Evolutionary conservation across 1,139 yeast species (phyloP).

Genomic region (Debaryomycetaceae sp.): DNA sequence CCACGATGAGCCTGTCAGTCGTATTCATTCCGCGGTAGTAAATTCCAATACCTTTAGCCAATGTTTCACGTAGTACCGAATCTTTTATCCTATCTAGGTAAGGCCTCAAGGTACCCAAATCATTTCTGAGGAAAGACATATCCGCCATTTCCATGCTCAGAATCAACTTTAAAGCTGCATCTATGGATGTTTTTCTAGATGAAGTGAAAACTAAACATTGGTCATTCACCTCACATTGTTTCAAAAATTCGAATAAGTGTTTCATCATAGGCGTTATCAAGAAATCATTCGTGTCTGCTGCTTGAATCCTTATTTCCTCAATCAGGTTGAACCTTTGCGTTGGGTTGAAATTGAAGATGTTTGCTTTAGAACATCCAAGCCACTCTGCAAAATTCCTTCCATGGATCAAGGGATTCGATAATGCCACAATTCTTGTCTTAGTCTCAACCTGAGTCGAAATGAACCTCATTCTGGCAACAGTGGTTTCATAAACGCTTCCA

Average conservation of each 20-base stretch:
- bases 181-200: slow-evolving; percentile 52
- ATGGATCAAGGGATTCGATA: slow-evolving; percentile 68
- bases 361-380: slow-evolving; percentile 64
- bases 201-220: slow-evolving; percentile 54
- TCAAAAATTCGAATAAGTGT: slow-evolving; percentile 26
- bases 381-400: slow-evolving; percentile 81
- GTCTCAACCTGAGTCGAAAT: slow-evolving; percentile 61
- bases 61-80: slow-evolving; percentile 34
- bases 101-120: slow-evolving; percentile 33
- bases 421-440: slow-evolving; percentile 56
- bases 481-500: slow-evolving; percentile 67
- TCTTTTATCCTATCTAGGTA: slow-evolving; percentile 49
- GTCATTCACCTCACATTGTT: slow-evolving; percentile 22
- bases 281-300: slow-evolving; percentile 46
- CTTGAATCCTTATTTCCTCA: slow-evolving; percentile 56
- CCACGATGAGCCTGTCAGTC: slow-evolving; percentile 53
- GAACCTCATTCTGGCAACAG: slow-evolving; percentile 68
- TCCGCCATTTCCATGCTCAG: slow-evolving; percentile 30
- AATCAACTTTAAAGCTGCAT: slow-evolving; percentile 46
- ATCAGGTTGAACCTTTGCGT: slow-evolving; percentile 54
- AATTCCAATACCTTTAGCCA: slow-evolving; percentile 67
- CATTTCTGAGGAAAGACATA: slow-evolving; percentile 19
- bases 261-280: slow-evolving; percentile 12
- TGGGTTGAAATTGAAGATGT: slow-evolving; percentile 69
- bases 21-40: slow-evolving; percentile 57